These are phyloP conservation scores for Fusarium bactridioides DNA, from an alignment of 2,329 filamentous ascomycete species.

Conservation along the genomic window DNA sequence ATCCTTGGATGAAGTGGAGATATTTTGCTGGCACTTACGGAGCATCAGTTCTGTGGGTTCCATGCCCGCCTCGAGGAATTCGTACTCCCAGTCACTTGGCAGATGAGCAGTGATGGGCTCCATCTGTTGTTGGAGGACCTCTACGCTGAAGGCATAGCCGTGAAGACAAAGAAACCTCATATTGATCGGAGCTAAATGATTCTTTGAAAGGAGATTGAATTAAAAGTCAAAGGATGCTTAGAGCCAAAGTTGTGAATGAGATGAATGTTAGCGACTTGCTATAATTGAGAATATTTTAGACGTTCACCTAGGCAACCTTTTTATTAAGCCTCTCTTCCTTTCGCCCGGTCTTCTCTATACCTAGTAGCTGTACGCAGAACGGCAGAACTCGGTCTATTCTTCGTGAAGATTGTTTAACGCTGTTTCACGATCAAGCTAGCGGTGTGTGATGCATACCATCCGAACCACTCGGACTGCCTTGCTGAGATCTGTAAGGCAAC, in stretches of 20 bases:
- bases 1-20: neutral
- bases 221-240: neutral
- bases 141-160: neutral
- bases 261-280: neutral
- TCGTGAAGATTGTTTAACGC: accelerated
- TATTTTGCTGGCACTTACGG: neutral
- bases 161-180: neutral
- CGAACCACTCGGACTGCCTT: neutral
- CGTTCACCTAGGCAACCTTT: neutral
- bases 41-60: neutral
- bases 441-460: neutral
- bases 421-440: neutral
- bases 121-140: neutral
- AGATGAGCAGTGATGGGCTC: neutral
- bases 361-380: accelerated
- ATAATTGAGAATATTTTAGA: neutral
- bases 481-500: neutral
- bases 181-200: accelerated
- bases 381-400: neutral
- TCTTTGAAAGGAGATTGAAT: neutral
- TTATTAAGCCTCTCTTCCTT: neutral
- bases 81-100: neutral
- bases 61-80: neutral
- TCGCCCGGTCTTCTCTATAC: neutral
- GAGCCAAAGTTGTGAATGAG: too few species aligned